Evolutionary conservation across 2,329 filamentous ascomycete genomes (phyloP).

Genomic region (Botrytis porri): DNA sequence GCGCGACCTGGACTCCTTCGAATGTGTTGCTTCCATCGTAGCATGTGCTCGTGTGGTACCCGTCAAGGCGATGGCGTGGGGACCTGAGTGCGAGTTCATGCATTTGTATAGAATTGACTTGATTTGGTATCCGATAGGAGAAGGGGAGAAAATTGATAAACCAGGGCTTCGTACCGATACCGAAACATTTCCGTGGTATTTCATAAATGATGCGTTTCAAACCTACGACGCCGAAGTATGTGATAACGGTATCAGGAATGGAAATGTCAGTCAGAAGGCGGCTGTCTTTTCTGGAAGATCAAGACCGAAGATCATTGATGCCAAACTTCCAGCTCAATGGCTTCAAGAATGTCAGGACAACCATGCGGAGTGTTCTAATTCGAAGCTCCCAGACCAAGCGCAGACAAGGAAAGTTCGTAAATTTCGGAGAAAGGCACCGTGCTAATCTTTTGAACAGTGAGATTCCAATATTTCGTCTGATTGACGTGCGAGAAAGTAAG

Average conservation of each 20-base stretch:
- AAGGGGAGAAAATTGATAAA: not conserved
- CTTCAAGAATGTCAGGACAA: not conserved
- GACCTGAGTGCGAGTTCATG: not conserved
- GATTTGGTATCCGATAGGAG: not conserved
- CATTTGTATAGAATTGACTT: not conserved
- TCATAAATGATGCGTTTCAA: not conserved
- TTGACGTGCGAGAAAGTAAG: conserved; percentile 17
- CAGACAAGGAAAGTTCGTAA: not conserved
- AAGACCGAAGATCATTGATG: not conserved
- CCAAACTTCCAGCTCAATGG: not conserved
- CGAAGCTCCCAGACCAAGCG: not conserved
- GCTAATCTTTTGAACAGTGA: not conserved
- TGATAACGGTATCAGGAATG: not conserved
- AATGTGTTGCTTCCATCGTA: not conserved
- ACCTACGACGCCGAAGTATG: not conserved
- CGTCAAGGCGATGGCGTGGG: not conserved
- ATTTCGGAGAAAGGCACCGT: not conserved
- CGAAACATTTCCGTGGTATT: not conserved
- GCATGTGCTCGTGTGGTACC: not conserved
- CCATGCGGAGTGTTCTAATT: not conserved
- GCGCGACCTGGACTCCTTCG: not conserved
- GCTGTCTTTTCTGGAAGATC: not conserved
- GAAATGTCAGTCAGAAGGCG: not conserved
- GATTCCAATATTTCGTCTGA: not conserved
- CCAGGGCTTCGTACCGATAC: not conserved